Percentiles rank a stretch among this genome's conserved stretches.
Conservation (phyloP, 2,329 filamentous ascomycete species). For the Arthrobotrys pseudoclavata region DNA sequence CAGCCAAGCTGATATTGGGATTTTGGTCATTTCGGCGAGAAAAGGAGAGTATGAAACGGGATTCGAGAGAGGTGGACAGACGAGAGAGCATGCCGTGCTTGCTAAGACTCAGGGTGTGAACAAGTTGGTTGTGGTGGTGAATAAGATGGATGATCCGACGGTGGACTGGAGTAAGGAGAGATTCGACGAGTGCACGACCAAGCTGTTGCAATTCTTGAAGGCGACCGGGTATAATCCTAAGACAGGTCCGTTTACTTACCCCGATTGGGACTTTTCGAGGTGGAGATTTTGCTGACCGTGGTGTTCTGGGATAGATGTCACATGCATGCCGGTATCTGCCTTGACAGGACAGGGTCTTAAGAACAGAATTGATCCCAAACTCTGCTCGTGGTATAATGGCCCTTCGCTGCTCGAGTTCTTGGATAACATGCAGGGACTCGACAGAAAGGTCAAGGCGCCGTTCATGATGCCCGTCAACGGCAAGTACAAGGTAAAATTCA, state of each 20-base stretch:
- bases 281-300: conserved; percentile 40
- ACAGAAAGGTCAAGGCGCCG: conserved; percentile 95
- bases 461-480: conserved; percentile 99
- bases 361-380: conserved; percentile 80
- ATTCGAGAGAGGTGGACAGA: conserved; percentile 96
- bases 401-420: conserved; percentile 95
- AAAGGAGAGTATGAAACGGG: conserved; percentile 99
- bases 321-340: conserved; percentile 96
- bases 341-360: conserved; percentile 90
- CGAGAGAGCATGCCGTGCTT: conserved; percentile 95
- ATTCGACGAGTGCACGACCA: conserved; percentile 92
- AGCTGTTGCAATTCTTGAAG: conserved; percentile 89
- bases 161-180: conserved; percentile 95
- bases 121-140: conserved; percentile 93
- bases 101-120: conserved; percentile 99
- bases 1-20: conserved; percentile 91
- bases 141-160: conserved; percentile 99
- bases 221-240: conserved; percentile 94
- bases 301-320: conserved; percentile 74
- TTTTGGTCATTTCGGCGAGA: conserved; percentile 93
- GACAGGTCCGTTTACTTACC: conserved; percentile 69
- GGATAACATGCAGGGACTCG: conserved; percentile 90
- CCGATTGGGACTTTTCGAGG: too few relatives aligned
- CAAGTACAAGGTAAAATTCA: conserved; percentile 79
- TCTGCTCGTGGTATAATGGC: conserved; percentile 86